These are phyloP conservation scores for Chaetomium sp. DNA, from an alignment of 2,329 filamentous ascomycete species.

Conservation along the genomic window DNA sequence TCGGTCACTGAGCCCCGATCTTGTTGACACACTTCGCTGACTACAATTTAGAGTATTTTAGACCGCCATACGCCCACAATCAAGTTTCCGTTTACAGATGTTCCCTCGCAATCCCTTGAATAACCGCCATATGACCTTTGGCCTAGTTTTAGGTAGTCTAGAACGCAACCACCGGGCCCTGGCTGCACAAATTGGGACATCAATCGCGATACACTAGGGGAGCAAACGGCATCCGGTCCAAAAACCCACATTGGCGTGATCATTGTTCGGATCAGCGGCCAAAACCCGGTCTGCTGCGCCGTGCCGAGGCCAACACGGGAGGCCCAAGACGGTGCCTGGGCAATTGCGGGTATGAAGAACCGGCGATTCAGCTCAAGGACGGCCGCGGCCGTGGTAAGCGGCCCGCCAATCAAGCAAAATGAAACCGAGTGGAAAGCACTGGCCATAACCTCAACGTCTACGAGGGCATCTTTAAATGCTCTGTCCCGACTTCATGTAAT, in stretches of 20 bases:
- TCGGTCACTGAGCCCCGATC: too few relatives aligned
- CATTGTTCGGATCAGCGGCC: not conserved
- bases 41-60: too few relatives aligned
- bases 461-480: not conserved
- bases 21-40: too few relatives aligned
- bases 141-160: too few relatives aligned
- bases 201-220: not conserved
- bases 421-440: not conserved
- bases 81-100: too few relatives aligned
- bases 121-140: too few relatives aligned
- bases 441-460: not conserved
- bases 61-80: too few relatives aligned
- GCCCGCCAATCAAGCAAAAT: slow-evolving; percentile 19
- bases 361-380: not conserved
- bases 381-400: slow-evolving; percentile 8
- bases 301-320: not conserved
- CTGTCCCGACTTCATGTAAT: not conserved
- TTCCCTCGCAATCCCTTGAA: too few relatives aligned
- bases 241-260: not conserved
- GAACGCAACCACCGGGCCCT: too few relatives aligned
- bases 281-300: slow-evolving; percentile 4
- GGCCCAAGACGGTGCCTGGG: not conserved
- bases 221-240: not conserved
- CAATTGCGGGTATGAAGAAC: not conserved
- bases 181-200: not conserved